Evolutionary conservation across 2,329 filamentous ascomycete species (phyloP).

Genomic region (Calonectria hawksworthii): DNA sequence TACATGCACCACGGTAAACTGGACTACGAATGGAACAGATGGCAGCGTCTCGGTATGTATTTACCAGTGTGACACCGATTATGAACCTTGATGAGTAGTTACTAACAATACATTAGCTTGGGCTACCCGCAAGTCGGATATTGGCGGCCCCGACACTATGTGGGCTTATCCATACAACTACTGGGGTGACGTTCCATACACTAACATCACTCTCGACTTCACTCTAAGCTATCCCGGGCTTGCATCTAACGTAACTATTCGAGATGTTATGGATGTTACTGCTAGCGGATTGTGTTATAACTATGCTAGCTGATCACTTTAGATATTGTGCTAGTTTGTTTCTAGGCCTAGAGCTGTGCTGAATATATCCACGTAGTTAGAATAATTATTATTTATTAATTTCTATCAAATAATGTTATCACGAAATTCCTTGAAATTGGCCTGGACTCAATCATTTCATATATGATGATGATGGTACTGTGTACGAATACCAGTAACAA

Average conservation of each 20-base stretch:
- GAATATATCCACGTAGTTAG: background rate
- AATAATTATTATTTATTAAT: background rate
- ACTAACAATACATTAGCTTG: constrained; percentile 16
- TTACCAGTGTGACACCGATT: background rate
- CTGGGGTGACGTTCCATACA: constrained; percentile 18
- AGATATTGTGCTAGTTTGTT: background rate
- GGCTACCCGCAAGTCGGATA: constrained; percentile 19
- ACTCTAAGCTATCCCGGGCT: constrained; percentile 16
- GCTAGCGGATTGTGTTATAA: background rate
- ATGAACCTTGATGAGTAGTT: background rate
- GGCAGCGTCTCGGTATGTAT: constrained; percentile 15
- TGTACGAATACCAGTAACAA: no score
- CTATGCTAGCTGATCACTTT: background rate
- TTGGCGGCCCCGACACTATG: constrained; percentile 18
- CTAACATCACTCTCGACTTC: constrained; percentile 13
- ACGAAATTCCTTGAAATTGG: background rate
- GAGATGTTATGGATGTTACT: constrained; percentile 12
- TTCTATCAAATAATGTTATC: background rate
- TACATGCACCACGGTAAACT: constrained; percentile 17
- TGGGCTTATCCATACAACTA: constrained; percentile 20
- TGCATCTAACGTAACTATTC: constrained; percentile 6
- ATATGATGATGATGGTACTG: no score
- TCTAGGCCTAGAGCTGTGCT: background rate
- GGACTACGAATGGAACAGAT: constrained; percentile 22
- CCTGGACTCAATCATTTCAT: background rate